Evolutionary conservation across 768 basidiomycete species (phyloP).

Genomic region (Termitomyces sp.): DNA sequence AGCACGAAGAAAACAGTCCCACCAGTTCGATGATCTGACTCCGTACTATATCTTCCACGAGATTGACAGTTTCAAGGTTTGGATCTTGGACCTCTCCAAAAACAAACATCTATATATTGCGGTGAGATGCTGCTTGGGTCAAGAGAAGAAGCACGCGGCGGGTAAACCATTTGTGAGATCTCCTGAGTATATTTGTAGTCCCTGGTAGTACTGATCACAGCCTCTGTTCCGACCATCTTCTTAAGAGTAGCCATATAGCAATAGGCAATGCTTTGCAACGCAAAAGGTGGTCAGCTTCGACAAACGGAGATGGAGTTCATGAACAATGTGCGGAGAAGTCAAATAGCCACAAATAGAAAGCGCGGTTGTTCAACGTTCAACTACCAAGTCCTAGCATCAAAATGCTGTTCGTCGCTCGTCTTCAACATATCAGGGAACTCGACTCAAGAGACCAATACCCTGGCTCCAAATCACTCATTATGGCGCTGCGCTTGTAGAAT

Average conservation of each 20-base stretch:
- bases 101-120: conserved; percentile 76
- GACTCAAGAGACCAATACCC: neutral
- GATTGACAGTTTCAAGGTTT: conserved; percentile 77
- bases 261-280: neutral
- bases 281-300: neutral
- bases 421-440: neutral
- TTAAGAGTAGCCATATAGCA: conserved; percentile 12
- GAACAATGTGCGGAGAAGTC: neutral
- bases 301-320: neutral
- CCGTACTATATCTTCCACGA: conserved; percentile 93
- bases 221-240: conserved; percentile 11
- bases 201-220: conserved; percentile 19
- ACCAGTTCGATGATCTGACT: conserved; percentile 91
- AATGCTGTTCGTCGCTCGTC: no score
- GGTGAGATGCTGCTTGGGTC: neutral
- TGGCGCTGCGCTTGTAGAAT: neutral
- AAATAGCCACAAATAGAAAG: neutral
- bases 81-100: conserved; percentile 95
- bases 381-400: neutral
- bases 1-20: conserved; percentile 13
- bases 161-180: conserved; percentile 86
- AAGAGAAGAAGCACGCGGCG: neutral
- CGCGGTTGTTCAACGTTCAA: no score
- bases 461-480: neutral
- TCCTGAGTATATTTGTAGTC: conserved; percentile 91